phyloP scores from a whole-genome alignment of 2,329 filamentous ascomycete genomes.

The Trichoderma afroharzianum region DNA sequence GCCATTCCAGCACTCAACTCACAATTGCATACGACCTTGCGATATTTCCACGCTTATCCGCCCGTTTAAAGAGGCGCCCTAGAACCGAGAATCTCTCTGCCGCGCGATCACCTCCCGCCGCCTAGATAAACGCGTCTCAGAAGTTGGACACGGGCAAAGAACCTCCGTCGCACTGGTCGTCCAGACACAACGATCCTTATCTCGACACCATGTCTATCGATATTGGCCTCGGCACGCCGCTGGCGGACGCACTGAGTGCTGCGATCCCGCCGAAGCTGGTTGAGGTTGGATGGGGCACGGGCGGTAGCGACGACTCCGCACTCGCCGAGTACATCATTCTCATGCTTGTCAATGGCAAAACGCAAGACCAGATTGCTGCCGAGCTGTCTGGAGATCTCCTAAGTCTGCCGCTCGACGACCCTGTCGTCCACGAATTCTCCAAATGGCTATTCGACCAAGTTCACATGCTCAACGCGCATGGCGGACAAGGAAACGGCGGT shows the following conservation, averaged over 20 bases:
- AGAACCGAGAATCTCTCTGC: not conserved
- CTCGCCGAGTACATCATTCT: constrained; percentile 95
- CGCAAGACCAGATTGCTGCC: constrained; percentile 79
- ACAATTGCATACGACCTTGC: not conserved
- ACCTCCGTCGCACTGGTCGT: constrained; percentile 1
- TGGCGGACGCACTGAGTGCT: constrained; percentile 77
- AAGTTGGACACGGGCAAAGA: not conserved
- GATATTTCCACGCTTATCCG: not conserved
- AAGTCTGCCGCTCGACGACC: constrained; percentile 75
- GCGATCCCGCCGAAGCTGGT: constrained; percentile 87
- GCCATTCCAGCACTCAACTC: not conserved
- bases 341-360: constrained; percentile 95
- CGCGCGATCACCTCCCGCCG: not conserved
- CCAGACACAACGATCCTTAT: not conserved
- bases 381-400: constrained; percentile 89
- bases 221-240: constrained; percentile 70
- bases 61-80: not conserved
- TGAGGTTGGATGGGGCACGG: constrained; percentile 87
- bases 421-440: constrained; percentile 77
- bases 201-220: constrained; percentile 67
- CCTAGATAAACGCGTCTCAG: constrained; percentile 12
- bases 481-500: constrained; percentile 35
- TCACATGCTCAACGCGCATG: constrained; percentile 60
- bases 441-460: constrained; percentile 93
- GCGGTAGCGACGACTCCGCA: constrained; percentile 71